A percentile compares a stretch with the other conserved stretches of the same genome.
phyloP scores from a whole-genome alignment of 768 basidiomycete genomes.

The Rhizopogon vinicolor region DNA sequence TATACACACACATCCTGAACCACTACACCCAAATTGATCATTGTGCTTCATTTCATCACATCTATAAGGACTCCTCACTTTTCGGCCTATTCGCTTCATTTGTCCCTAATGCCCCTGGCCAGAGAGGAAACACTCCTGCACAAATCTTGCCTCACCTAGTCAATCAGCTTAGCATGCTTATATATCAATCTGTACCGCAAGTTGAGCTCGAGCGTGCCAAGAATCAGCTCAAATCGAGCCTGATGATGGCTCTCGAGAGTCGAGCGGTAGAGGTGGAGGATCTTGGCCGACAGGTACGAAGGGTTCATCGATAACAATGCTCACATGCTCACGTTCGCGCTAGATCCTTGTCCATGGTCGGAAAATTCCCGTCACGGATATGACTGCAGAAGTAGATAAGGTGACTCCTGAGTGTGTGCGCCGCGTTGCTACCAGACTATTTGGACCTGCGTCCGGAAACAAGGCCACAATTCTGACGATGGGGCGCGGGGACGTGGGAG shows the following conservation, averaged over 20 bases:
- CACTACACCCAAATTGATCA: constrained; percentile 92
- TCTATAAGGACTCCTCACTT: constrained; percentile 90
- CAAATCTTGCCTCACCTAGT: constrained; percentile 82
- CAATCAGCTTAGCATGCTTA: constrained; percentile 79
- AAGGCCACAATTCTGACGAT: constrained; percentile 79
- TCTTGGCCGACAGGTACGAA: constrained; percentile 77
- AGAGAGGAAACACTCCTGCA: constrained; percentile 55
- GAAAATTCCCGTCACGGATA: constrained; percentile 84
- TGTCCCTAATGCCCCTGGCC: constrained; percentile 54
- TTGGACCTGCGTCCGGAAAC: constrained; percentile 57
- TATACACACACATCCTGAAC: constrained; percentile 95
- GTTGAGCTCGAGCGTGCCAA: constrained; percentile 82
- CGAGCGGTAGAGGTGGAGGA: constrained; percentile 83
- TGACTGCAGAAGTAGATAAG: constrained; percentile 81
- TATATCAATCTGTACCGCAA: constrained; percentile 62
- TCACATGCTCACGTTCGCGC: constrained; percentile 1
- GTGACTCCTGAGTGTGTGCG: constrained; percentile 68
- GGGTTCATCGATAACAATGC: neutral
- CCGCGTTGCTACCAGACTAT: constrained; percentile 71
- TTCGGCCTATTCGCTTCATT: constrained; percentile 91
- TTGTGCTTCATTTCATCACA: constrained; percentile 96
- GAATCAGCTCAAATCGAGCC: constrained; percentile 88
- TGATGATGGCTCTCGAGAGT: constrained; percentile 95
- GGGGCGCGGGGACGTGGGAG: constrained; percentile 75
- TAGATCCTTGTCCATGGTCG: constrained; percentile 83